Base-by-base conservation (phyloP, 2,329 filamentous ascomycete species). In the Phialocephala subalpina region DNA sequence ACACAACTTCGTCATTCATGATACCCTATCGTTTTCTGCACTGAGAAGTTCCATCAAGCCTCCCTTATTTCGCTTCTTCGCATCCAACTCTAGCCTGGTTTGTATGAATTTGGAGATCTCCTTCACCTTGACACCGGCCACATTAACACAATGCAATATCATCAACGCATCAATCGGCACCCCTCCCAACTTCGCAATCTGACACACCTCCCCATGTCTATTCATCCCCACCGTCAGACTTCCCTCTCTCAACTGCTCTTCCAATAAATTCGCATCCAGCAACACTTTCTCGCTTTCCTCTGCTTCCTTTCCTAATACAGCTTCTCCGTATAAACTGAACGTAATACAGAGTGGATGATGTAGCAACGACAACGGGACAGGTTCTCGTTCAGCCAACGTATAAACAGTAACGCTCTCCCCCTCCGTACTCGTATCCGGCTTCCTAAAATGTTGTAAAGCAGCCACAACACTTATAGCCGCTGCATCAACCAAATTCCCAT, bases 341-440 rank as follows among this genome's bases (percentile, higher is more conserved):
- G 94, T 97, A 55, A 97, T 85, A 76, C 94, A 97, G 62, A 97
- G 90, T 0, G 96, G 96, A 72, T 93, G 92, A 80, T 98, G 96
- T 70, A 97, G 87, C 83, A 97, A 93, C 73, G 92, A 94, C 68
- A 99, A 84, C 56, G 93, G 90, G 55, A 97, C 93, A 0, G 95
- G 95, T 70, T 97, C 94, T 69, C 96, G 86, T 82, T 99, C 95
- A 14, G 92, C 89, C 2, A 91, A 80, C 1, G 90, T 92, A 80
- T 95, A 97, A 52, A 98, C 88, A 1, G 92, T 97, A 70, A 97
- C 87, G 35, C 88, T 87, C 73, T 94, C 94, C 64, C 93, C 93
- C 73, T 94, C 90, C 38, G 97, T 92, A 72, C 90, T 90, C 6
- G 94, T 93, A 77, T 98, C 96, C 1, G 94, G 94, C 75, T 94